Evolutionary conservation across 345 rosid genomes (phyloP).

Genomic region (Lumnitzera racemosa): DNA sequence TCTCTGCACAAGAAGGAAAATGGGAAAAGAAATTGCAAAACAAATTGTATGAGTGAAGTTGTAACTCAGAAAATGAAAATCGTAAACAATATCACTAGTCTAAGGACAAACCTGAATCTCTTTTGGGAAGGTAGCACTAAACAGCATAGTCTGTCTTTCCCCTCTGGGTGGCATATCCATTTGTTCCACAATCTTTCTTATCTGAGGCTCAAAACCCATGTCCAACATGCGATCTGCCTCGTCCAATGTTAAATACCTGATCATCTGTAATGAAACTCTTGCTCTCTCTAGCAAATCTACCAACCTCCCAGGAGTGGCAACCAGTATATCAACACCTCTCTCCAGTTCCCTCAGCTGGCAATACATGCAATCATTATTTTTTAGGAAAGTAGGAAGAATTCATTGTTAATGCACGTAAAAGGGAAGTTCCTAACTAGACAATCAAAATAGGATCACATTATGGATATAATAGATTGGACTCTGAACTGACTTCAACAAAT

Average conservation of each 20-base stretch:
- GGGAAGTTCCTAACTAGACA: no score
- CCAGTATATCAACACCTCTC: constrained; percentile 96
- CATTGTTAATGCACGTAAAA: no score
- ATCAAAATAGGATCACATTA: no score
- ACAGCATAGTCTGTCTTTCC: constrained; percentile 81
- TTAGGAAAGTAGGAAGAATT: no score
- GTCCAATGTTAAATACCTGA: constrained; percentile 84
- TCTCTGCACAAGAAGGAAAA: constrained; percentile 58
- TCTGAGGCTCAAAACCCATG: constrained; percentile 99
- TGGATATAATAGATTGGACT: no score
- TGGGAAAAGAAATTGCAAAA: constrained; percentile 2
- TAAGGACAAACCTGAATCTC: constrained; percentile 72
- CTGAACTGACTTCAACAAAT: no score
- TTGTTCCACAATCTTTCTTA: constrained; percentile 90
- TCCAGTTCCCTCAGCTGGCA: constrained; percentile 86
- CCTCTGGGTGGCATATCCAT: constrained; percentile 97
- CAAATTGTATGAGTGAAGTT: background rate
- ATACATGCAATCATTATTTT: constrained; percentile 10
- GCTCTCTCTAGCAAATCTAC: constrained; percentile 93
- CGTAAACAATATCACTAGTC: background rate
- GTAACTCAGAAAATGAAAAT: constrained; percentile 1
- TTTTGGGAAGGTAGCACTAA: constrained; percentile 96
- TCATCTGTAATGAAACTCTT: constrained; percentile 89
- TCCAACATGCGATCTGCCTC: constrained; percentile 99
- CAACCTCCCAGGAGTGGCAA: constrained; percentile 98